phyloP scores from a whole-genome alignment of 2,329 filamentous ascomycete species.

The Ophiocordyceps unilateralis region DNA sequence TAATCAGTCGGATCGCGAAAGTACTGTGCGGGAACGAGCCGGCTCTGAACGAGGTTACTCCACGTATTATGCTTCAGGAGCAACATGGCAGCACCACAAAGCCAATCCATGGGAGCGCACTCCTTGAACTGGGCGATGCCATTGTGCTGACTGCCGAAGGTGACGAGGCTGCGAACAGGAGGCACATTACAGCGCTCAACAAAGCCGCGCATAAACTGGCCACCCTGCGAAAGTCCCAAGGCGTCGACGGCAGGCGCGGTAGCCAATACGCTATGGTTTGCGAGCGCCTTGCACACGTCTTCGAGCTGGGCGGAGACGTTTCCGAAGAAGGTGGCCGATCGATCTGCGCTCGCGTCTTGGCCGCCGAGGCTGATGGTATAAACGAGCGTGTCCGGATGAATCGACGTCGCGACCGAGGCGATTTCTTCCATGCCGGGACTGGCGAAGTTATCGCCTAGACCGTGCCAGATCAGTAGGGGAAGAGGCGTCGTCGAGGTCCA shows the following conservation, averaged over 20 bases:
- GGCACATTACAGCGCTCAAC: constrained; percentile 72
- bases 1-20: constrained; percentile 52
- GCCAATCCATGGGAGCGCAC: constrained; percentile 55
- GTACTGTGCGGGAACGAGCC: constrained; percentile 86
- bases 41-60: constrained; percentile 58
- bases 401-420: constrained; percentile 50
- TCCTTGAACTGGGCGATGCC: constrained; percentile 71
- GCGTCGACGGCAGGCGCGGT: constrained; percentile 76
- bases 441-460: constrained; percentile 55
- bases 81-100: constrained; percentile 67
- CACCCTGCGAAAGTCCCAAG: constrained; percentile 87
- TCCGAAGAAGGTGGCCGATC: constrained; percentile 74
- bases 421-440: constrained; percentile 58
- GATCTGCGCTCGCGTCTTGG: constrained; percentile 50
- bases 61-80: constrained; percentile 69
- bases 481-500: constrained; percentile 41
- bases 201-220: constrained; percentile 86
- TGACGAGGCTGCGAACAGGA: constrained; percentile 62
- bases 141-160: constrained; percentile 83
- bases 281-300: constrained; percentile 60
- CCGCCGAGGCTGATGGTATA: constrained; percentile 56
- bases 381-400: constrained; percentile 70
- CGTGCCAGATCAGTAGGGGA: constrained; percentile 91
- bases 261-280: constrained; percentile 59
- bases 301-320: constrained; percentile 69